phyloP scores from a whole-genome alignment of 768 basidiomycete species.

The Sporobolomyces phaffii region DNA sequence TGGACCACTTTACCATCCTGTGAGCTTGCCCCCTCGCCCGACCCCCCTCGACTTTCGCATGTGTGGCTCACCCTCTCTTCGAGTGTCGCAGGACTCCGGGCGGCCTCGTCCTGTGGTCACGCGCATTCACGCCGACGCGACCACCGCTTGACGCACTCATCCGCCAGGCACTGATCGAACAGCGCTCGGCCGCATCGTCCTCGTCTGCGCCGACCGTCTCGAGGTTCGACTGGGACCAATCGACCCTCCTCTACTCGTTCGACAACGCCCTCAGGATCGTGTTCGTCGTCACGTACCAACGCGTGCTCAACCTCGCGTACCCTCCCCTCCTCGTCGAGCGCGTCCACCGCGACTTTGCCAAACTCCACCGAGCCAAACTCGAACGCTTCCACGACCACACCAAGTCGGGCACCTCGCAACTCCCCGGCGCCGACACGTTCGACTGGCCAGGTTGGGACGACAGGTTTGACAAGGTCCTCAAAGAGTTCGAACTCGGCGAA shows the following conservation, averaged over 20 bases:
- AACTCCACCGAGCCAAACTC: constrained; percentile 77
- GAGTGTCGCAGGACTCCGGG: constrained; percentile 51
- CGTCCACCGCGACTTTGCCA: constrained; percentile 76
- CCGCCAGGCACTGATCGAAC: constrained; percentile 85
- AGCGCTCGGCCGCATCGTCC: constrained; percentile 50
- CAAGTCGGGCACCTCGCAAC: constrained; percentile 45
- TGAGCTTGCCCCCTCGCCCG: no score
- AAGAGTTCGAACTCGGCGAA: constrained; percentile 66
- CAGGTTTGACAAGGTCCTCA: constrained; percentile 68
- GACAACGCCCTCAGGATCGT: constrained; percentile 93
- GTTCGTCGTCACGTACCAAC: constrained; percentile 95
- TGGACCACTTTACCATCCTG: constrained; percentile 87
- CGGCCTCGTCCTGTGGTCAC: constrained; percentile 88
- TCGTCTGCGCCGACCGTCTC: constrained; percentile 25
- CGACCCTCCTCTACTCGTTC: constrained; percentile 79
- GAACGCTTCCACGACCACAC: constrained; percentile 70
- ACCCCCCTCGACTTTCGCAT: no score
- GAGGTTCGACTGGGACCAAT: constrained; percentile 80
- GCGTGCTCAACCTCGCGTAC: constrained; percentile 88
- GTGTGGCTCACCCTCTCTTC: no score
- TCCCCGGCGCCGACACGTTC: neutral
- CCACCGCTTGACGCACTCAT: constrained; percentile 81
- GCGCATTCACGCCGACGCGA: constrained; percentile 82
- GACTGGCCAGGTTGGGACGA: constrained; percentile 65
- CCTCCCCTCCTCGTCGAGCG: constrained; percentile 78